A percentile compares a stretch with the other conserved stretches of the same genome.
Evolutionary conservation across 371 early-diverging fungal genomes (phyloP).

Genomic region (Mucor velutinosus): DNA sequence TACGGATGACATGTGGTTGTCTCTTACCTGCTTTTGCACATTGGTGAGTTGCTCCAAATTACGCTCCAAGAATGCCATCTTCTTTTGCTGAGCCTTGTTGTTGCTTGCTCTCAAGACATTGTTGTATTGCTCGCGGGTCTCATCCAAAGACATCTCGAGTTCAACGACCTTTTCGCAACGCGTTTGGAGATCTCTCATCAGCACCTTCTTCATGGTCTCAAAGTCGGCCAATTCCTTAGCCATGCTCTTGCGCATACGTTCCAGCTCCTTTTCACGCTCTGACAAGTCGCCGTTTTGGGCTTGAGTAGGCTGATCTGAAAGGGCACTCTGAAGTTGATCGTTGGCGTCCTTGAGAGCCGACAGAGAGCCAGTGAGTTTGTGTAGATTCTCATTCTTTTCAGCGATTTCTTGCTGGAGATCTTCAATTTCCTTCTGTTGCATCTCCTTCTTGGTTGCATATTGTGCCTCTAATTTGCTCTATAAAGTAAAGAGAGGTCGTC

Average conservation of each 20-base stretch:
- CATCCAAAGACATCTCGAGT: slow-evolving; percentile 92
- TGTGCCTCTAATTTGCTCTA: slow-evolving; percentile 76
- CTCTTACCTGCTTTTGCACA: slow-evolving; percentile 88
- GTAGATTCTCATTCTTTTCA: slow-evolving; percentile 74
- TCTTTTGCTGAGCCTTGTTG: slow-evolving; percentile 87
- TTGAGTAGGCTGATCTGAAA: slow-evolving; percentile 35
- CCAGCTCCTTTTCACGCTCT: slow-evolving; percentile 85
- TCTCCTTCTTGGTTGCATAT: slow-evolving; percentile 40
- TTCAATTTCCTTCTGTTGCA: slow-evolving; percentile 81
- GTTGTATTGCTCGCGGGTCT: slow-evolving; percentile 89
- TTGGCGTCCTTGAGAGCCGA: slow-evolving; percentile 28
- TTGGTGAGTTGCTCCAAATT: slow-evolving; percentile 93
- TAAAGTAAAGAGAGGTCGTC: background rate
- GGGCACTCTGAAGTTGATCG: slow-evolving; percentile 20
- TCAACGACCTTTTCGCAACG: slow-evolving; percentile 95
- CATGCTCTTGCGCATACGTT: slow-evolving; percentile 89
- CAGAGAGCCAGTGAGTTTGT: slow-evolving; percentile 60
- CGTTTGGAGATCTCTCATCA: slow-evolving; percentile 95
- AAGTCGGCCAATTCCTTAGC: slow-evolving; percentile 89
- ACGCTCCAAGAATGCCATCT: slow-evolving; percentile 94
- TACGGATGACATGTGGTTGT: slow-evolving; percentile 40
- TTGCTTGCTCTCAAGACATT: slow-evolving; percentile 79
- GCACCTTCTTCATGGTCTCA: slow-evolving; percentile 94
- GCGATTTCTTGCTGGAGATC: slow-evolving; percentile 67
- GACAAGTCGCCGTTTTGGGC: slow-evolving; percentile 28